Conservation (phyloP, 228 moss, liverwort and hornwort genomes). For the Sphagnum fallax region DNA sequence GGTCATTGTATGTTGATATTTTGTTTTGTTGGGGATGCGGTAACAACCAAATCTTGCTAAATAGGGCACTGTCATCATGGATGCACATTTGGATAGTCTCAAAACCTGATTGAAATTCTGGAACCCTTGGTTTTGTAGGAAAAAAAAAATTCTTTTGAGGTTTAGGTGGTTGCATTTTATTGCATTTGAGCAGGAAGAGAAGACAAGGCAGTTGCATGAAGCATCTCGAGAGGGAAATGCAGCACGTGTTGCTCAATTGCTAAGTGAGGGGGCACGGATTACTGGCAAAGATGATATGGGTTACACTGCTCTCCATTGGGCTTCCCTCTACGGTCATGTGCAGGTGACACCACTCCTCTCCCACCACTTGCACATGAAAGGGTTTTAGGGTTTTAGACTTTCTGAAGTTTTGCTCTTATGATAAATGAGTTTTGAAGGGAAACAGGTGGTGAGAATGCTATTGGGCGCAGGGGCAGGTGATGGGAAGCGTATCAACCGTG, state of each 20-base stretch:
- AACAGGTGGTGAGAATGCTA: slow-evolving; percentile 83
- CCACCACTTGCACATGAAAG: no score
- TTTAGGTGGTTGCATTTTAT: no score
- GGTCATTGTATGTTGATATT: slow-evolving; percentile 10
- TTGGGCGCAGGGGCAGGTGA: slow-evolving; percentile 85
- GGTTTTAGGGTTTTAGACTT: not conserved
- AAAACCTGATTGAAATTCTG: not conserved
- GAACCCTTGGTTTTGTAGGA: slow-evolving; percentile 7
- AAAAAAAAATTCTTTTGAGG: no score
- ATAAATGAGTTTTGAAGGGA: slow-evolving; percentile 15
- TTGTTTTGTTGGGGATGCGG: slow-evolving; percentile 7
- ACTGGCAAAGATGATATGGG: slow-evolving; percentile 70
- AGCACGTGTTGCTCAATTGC: slow-evolving; percentile 45
- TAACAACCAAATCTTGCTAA: not conserved
- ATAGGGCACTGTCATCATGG: not conserved
- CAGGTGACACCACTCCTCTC: slow-evolving; percentile 29
- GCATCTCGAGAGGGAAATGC: slow-evolving; percentile 67
- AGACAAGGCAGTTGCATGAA: slow-evolving; percentile 39
- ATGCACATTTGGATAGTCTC: not conserved
- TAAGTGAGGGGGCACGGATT: slow-evolving; percentile 45
- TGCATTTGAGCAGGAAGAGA: slow-evolving; percentile 39
- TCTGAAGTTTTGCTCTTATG: not conserved
- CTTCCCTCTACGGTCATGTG: slow-evolving; percentile 82
- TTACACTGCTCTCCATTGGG: slow-evolving; percentile 92
- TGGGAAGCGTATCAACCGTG: slow-evolving; percentile 73